Evolutionary conservation across 1,139 yeast genomes (phyloP).

Genomic region (Maudiozyma humilis): DNA sequence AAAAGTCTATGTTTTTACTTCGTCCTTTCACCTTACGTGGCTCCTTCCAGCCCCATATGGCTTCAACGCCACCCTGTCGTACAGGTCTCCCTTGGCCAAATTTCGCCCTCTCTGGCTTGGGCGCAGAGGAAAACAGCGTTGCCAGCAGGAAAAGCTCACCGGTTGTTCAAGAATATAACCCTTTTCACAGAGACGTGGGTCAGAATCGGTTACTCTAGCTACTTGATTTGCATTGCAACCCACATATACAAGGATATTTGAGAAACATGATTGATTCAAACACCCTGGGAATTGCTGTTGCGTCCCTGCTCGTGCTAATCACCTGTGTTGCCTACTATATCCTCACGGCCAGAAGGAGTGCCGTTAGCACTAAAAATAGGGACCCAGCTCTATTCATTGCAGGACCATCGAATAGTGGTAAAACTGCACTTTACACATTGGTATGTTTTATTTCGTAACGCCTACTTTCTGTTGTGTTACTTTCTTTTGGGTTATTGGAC

Average conservation of each 20-base stretch:
- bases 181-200: too few species aligned
- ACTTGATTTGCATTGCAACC: background rate
- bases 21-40: too few species aligned
- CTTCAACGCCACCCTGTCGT: too few species aligned
- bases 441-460: conserved; percentile 7
- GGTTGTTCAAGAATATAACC: too few species aligned
- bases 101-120: too few species aligned
- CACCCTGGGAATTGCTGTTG: background rate
- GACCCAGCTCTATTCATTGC: conserved; percentile 58
- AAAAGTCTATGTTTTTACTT: too few species aligned
- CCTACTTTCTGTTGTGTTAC: background rate
- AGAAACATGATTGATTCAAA: background rate
- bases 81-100: too few species aligned
- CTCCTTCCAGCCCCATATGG: too few species aligned
- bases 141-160: too few species aligned
- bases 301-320: conserved; percentile 1
- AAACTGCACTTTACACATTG: conserved; percentile 53
- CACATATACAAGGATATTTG: background rate
- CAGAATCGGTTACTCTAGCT: too few species aligned
- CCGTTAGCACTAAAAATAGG: conserved; percentile 19
- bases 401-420: conserved; percentile 71
- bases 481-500: background rate
- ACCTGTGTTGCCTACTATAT: conserved; percentile 5
- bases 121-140: too few species aligned
- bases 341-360: conserved; percentile 2